Base-by-base conservation (phyloP, 2,329 filamentous ascomycete species). In the Chaetomium sp. region DNA sequence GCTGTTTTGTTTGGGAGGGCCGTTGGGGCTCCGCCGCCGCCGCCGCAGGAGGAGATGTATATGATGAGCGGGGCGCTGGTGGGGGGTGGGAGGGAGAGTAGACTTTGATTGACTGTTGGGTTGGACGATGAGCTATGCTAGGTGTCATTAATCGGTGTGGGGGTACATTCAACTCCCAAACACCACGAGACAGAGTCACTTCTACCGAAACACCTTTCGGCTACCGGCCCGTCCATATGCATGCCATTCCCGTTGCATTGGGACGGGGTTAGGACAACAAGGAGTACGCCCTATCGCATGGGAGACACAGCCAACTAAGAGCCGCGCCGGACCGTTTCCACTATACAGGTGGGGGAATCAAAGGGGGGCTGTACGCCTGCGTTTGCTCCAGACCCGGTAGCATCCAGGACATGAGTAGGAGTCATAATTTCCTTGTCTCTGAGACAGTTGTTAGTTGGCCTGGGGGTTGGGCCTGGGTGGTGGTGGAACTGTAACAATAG, bases 1-100 rank as follows among this genome's bases (percentile, higher is more conserved):
- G 72, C 84, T 67, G 78, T 86, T 8, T 66, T 83, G 55, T 74
- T 71, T 66, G 75, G 70, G 69, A 71, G 67, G 67, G 67, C 13
- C 23, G 33, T 57, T 19, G 33, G 27, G 16, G 16, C 16, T 16
- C 4, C 7, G 10, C n/a, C 8, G 51, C n/a, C 9, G 19, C n/a
- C 5, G 10, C 33, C 4, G 29, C 7, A 45, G 19, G 68, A 65
- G 29, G 73, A 67, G 13, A 66, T 66, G 63, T 73, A 74, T n/a
- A 72, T 85, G 74, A 86, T 86, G 84, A 86, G 84, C 70, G 84
- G 84, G 56, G 84, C 84, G 29, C 51, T 71, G 51, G 60, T 56
- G 49, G 23, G 60, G 35, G 38, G 57, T 51, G 51, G 38, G 65
- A 53, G 54, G 42, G 63, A 60, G 51, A 68, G 65, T 60, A 67